Evolutionary conservation across 441 rosid species (phyloP).

Genomic region (Adansonia madagascariensis): DNA sequence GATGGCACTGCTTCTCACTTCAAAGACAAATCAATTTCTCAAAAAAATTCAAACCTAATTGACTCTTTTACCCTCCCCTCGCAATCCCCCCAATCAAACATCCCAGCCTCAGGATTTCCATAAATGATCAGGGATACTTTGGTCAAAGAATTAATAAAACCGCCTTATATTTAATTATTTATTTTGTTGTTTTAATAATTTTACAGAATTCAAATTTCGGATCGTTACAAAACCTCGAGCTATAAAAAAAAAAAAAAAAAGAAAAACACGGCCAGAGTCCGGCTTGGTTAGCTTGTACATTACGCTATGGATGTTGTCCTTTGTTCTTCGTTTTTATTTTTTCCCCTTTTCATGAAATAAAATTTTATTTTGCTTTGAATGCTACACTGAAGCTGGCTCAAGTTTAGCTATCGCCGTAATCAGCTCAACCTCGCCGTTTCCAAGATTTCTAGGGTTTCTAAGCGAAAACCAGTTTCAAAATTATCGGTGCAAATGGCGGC

Average conservation of each 20-base stretch:
- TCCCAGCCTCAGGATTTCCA: constrained; percentile 3
- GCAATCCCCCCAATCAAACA: neutral
- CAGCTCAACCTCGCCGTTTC: constrained; percentile 43
- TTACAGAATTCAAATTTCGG: constrained; percentile 47
- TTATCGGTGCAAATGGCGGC: neutral
- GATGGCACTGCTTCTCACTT: constrained; percentile 28
- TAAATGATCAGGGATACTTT: constrained; percentile 14
- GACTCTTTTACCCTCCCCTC: constrained; percentile 29
- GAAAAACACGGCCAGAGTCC: neutral
- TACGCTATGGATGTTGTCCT: constrained; percentile 35
- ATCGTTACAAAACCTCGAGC: constrained; percentile 52
- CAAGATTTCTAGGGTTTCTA: constrained; percentile 42
- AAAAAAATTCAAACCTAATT: neutral
- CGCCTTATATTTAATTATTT: neutral
- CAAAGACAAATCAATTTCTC: constrained; percentile 32
- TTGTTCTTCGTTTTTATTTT: constrained; percentile 29
- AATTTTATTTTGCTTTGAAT: constrained; percentile 28
- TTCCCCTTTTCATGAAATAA: neutral
- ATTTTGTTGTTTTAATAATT: neutral
- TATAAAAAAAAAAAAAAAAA: constrained; percentile 1
- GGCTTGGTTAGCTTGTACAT: constrained; percentile 41
- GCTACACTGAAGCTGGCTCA: constrained; percentile 28
- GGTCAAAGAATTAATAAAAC: constrained; percentile 24
- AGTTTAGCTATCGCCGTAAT: neutral
- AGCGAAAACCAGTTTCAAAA: neutral